Conservation (phyloP, 257 asterid species). For the Solanum sejunctum region DNA sequence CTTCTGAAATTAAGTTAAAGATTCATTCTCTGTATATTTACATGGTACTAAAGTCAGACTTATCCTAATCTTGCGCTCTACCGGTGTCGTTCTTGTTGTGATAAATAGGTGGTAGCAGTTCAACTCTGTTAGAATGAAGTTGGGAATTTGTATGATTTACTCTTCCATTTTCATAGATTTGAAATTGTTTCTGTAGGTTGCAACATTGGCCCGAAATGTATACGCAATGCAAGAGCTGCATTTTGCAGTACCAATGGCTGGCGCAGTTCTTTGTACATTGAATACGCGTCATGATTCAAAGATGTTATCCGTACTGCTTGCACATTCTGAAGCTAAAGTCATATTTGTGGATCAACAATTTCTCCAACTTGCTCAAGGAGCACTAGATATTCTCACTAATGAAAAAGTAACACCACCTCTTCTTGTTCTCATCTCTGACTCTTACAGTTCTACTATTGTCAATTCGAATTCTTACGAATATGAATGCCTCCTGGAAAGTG, state of each 20-base stretch:
- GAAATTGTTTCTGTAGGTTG: constrained; percentile 9
- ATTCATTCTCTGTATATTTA: too few species aligned
- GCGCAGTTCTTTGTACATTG: constrained; percentile 20
- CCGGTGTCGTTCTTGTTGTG: too few species aligned
- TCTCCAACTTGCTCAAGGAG: constrained; percentile 14
- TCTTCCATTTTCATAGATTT: background rate
- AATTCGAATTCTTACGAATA: constrained; percentile 1
- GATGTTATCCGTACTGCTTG: constrained; percentile 16
- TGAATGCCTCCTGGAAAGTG: constrained; percentile 12
- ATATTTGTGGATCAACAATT: constrained; percentile 25
- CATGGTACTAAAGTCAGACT: too few species aligned
- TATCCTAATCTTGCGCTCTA: too few species aligned
- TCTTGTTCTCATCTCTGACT: constrained; percentile 12
- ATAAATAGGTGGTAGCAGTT: too few species aligned
- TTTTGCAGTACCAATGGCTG: constrained; percentile 37
- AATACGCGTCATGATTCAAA: constrained; percentile 22
- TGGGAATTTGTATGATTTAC: background rate
- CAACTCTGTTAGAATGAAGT: background rate
- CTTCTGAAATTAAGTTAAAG: too few species aligned
- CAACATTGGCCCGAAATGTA: constrained; percentile 25
- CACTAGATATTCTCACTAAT: constrained; percentile 7
- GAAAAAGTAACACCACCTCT: constrained; percentile 4
- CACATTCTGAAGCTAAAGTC: constrained; percentile 25
- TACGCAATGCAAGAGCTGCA: constrained; percentile 33
- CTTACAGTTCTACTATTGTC: background rate